A percentile compares a stretch with the other conserved stretches of the same genome.
These are phyloP conservation scores for Daldinia vernicosa DNA, from an alignment of 495 filamentous ascomycete genomes.

Conservation along the genomic window DNA sequence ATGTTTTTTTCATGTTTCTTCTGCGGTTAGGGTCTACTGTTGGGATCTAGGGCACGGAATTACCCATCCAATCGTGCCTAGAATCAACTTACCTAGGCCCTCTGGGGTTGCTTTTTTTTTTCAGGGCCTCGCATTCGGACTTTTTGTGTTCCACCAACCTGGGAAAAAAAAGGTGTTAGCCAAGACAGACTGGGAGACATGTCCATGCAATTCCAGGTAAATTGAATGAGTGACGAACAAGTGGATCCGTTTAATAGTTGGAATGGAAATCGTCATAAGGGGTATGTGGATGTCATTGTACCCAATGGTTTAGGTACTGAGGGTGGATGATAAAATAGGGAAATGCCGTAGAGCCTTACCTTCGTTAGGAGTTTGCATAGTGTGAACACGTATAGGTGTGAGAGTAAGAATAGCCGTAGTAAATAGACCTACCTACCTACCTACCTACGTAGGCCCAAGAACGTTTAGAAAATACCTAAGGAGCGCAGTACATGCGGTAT, in stretches of 20 bases:
- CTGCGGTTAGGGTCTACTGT: background rate
- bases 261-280: slow-evolving; percentile 8
- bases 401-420: background rate
- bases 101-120: slow-evolving; percentile 31
- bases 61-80: slow-evolving; percentile 29
- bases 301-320: background rate
- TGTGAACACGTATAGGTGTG: background rate
- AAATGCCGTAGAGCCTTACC: background rate
- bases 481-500: background rate
- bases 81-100: slow-evolving; percentile 9
- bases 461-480: background rate
- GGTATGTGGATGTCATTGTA: background rate
- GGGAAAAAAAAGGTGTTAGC: slow-evolving; percentile 11
- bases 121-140: slow-evolving; percentile 5
- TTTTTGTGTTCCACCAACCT: slow-evolving; percentile 30
- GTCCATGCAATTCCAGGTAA: slow-evolving; percentile 18
- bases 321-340: background rate
- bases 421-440: slow-evolving; percentile 19
- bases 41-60: slow-evolving; percentile 25
- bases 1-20: slow-evolving; percentile 11
- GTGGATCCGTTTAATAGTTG: slow-evolving; percentile 8
- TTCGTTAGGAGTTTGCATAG: background rate
- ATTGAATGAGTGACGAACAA: slow-evolving; percentile 2
- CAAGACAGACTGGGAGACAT: slow-evolving; percentile 29
- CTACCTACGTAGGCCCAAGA: background rate